Evolutionary conservation across 176 grass and related monocot genomes (phyloP), one percentile per base, ranked within the genome.

Genomic region (Triticum dicoccoides): DNA sequence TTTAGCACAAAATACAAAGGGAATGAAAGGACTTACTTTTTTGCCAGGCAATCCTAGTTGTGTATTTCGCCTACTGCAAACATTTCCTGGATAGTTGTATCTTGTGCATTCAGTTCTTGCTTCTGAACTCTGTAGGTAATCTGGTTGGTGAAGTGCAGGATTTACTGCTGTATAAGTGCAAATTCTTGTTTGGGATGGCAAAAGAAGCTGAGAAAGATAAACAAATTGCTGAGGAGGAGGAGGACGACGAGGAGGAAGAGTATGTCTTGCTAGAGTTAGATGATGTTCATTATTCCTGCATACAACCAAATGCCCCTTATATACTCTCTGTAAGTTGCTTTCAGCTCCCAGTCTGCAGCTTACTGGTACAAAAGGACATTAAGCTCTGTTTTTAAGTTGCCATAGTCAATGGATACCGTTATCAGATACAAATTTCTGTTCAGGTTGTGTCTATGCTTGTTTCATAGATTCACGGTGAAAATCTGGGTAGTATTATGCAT

Each of bases 241-340:
- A 91, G 58, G 83, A 84, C 42, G 85, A 87, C 3, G 88, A 94
- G 21, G 92, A 94, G 25, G 92, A 91, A 75, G 91, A 94, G 32
- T 90, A 84, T 87, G 52, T 99, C 5, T 82, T 96, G 38, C 87
- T 99, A 74, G 94, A 99, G 71, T 87, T 99, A 62, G 89, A 85
- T 9, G 89, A 93, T 61, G 96, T 81, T 69, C 75, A 94, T 84
- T 82, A 90, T 87, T 92, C 94, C 12, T 77, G 89, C 87, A 93
- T 99, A 49, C 80, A 69, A 69, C 84, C 92, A 70, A 91, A 88
- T 81, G 72, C 89, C 68, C 82, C 92, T 3, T 98, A 91, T 90
- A 84, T 90, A 29, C 89, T 96, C 79, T 96, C 90, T 61, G 94
- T 99, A 90, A 93, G 87, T 92, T 78, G 5, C 2, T 61, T 32